Evolutionary conservation across 1,284 basidiomycete genomes (phyloP).

Genomic region (Mycena sp.): DNA sequence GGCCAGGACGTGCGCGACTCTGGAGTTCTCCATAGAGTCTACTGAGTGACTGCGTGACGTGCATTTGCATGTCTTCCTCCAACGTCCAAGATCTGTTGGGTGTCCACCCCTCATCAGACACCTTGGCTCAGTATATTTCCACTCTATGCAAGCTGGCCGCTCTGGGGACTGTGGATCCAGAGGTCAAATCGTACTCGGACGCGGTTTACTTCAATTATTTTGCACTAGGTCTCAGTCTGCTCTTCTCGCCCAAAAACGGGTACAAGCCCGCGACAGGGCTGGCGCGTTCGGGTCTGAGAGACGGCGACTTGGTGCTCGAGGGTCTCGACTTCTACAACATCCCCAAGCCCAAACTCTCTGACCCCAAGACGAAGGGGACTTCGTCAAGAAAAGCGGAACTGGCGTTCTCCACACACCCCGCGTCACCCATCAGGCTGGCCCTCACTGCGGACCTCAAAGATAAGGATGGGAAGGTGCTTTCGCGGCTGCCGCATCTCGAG

Average conservation of each 20-base stretch:
- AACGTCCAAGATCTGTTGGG: constrained; percentile 54
- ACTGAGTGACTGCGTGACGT: background rate
- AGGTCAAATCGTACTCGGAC: constrained; percentile 83
- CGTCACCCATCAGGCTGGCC: constrained; percentile 56
- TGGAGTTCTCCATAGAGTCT: constrained; percentile 24
- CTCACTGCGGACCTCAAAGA: constrained; percentile 49
- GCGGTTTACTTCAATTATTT: constrained; percentile 88
- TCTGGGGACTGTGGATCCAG: constrained; percentile 48
- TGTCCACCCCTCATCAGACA: constrained; percentile 53
- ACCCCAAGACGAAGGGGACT: constrained; percentile 42
- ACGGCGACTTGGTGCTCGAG: constrained; percentile 64
- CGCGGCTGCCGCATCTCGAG: constrained; percentile 52
- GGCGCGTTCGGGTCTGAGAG: constrained; percentile 56
- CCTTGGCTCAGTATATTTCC: constrained; percentile 55
- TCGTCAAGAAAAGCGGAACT: constrained; percentile 51
- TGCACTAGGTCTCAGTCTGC: constrained; percentile 79
- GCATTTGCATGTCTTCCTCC: constrained; percentile 26
- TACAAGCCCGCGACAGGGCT: constrained; percentile 66
- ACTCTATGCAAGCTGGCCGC: constrained; percentile 44
- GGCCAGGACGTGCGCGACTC: constrained; percentile 21
- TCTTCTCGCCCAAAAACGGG: constrained; percentile 67
- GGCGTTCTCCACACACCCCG: constrained; percentile 64
- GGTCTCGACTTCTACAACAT: constrained; percentile 86
- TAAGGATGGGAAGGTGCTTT: constrained; percentile 44
- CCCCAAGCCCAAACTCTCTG: constrained; percentile 38